Evolutionary conservation across 1,139 yeast species (phyloP), one percentile per base, ranked within the genome.

Genomic region (Hemisphaericaspora xylanilytica): DNA sequence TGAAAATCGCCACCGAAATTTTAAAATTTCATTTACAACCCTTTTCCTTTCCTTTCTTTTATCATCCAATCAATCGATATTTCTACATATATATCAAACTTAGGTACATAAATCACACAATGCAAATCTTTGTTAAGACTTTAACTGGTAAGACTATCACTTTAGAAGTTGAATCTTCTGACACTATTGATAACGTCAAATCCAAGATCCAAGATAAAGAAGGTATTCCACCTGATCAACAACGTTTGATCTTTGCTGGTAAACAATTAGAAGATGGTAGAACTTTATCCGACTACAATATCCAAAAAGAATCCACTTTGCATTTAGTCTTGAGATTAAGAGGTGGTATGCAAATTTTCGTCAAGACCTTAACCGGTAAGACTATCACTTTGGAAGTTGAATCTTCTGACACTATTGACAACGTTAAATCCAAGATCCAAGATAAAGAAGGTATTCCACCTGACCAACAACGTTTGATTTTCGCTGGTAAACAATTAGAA

Each of bases 161-260:
- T 81, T 83, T 90, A 59, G 97, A 92, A 80, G 97, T 90, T 65
- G 97, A 89, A 80, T 88, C 97, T 60, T 88, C 96, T 61, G 97
- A 90, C 87, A 88, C 97, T 61, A 89, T 92, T 71, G 97, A 89
- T 85, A 89, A 88, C 73, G 97, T 92, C 84, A 92, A 92, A 84
- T 80, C 96, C 73, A 89, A 90, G 85, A 90, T 92, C 74, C 97
- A 89, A 80, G 97, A 89, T 83, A 88, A 88, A 81, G 97, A 90
- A 74, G 97, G 97, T 67, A 90, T 92, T 61, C 97, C 97, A 74
- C 96, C 74, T 86, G 97, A 81, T 97, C 97, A 84, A 95, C 95
- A 80, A 81, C 88, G 97, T 80, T 85, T 90, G 70, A 88, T 92
- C 87, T 92, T 92, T 70, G 97, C 97, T 71, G 98, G 98, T 84